phyloP scores from a whole-genome alignment of 768 basidiomycete genomes.

The Sporobolomyces phaffii region DNA sequence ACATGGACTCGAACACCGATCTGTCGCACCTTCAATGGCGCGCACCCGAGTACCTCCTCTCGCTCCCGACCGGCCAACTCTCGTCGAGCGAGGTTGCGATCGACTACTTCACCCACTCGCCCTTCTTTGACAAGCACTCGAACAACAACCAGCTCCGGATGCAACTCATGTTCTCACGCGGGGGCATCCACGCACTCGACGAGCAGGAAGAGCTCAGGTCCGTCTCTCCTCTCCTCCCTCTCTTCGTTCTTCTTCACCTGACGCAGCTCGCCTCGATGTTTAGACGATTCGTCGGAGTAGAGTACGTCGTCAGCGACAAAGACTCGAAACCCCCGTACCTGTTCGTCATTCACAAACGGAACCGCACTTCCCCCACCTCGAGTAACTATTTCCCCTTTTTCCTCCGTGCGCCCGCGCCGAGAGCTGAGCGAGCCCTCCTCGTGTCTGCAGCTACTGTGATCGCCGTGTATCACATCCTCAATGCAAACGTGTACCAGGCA shows the following conservation, averaged over 20 bases:
- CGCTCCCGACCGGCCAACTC: slow-evolving; percentile 55
- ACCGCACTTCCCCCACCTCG: slow-evolving; percentile 74
- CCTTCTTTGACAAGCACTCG: slow-evolving; percentile 91
- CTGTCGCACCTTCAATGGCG: slow-evolving; percentile 37
- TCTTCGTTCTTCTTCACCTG: not conserved
- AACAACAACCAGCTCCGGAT: slow-evolving; percentile 87
- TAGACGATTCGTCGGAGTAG: slow-evolving; percentile 67
- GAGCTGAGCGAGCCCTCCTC: too few species aligned
- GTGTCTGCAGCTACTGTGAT: slow-evolving; percentile 17
- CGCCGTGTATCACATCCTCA: slow-evolving; percentile 78
- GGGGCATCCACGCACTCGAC: slow-evolving; percentile 52
- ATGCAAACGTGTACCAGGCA: slow-evolving; percentile 81
- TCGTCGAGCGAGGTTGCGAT: slow-evolving; percentile 66
- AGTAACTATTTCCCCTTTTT: slow-evolving; percentile 50
- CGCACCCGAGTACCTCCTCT: slow-evolving; percentile 39
- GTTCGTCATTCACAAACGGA: slow-evolving; percentile 84
- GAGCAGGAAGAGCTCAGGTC: slow-evolving; percentile 79
- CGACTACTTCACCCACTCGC: slow-evolving; percentile 81
- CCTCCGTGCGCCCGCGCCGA: not conserved
- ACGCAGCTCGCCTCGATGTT: not conserved
- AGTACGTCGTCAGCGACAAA: slow-evolving; percentile 65
- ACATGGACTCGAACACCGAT: not conserved
- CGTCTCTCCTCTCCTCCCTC: slow-evolving; percentile 41
- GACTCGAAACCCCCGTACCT: slow-evolving; percentile 71
- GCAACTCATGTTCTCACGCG: slow-evolving; percentile 78